Conservation (phyloP, 306 rosid genomes). For the Acacia melanoxylon region DNA sequence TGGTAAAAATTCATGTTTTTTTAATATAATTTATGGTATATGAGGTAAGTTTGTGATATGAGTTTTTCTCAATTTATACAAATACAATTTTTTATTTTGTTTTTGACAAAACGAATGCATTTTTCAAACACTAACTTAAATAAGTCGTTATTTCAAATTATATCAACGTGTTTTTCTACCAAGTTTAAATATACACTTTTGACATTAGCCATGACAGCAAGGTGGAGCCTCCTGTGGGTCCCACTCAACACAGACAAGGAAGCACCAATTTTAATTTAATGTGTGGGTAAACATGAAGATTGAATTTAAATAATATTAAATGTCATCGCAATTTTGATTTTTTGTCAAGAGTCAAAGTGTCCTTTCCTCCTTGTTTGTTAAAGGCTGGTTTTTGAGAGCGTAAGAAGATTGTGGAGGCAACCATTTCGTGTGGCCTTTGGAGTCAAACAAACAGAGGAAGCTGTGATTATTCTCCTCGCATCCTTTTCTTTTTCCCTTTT, state of each 20-base stretch:
- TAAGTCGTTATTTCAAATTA: no score
- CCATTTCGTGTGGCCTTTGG: background rate
- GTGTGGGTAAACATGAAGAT: background rate
- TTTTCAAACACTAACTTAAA: no score
- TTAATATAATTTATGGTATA: no score
- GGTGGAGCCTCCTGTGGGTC: slow-evolving; percentile 39
- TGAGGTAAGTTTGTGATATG: no score
- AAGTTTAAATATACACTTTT: no score
- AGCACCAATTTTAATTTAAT: slow-evolving; percentile 23
- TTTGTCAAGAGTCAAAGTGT: slow-evolving; percentile 63
- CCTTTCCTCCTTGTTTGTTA: slow-evolving; percentile 46
- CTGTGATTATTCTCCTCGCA: slow-evolving; percentile 18
- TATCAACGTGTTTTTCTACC: no score
- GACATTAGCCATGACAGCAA: slow-evolving; percentile 55
- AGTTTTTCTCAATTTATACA: no score
- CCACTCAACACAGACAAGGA: slow-evolving; percentile 37
- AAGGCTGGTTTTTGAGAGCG: slow-evolving; percentile 27
- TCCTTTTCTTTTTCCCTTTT: background rate
- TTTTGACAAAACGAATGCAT: no score
- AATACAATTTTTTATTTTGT: no score
- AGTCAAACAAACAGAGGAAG: slow-evolving; percentile 16
- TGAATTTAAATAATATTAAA: slow-evolving; percentile 3
- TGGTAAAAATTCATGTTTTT: no score
- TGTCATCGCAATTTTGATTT: slow-evolving; percentile 41
- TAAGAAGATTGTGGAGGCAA: slow-evolving; percentile 30